A percentile compares a stretch with the other conserved stretches of the same genome.
phyloP scores from a whole-genome alignment of 1,139 yeast species.

The Kazachstania sp. region DNA sequence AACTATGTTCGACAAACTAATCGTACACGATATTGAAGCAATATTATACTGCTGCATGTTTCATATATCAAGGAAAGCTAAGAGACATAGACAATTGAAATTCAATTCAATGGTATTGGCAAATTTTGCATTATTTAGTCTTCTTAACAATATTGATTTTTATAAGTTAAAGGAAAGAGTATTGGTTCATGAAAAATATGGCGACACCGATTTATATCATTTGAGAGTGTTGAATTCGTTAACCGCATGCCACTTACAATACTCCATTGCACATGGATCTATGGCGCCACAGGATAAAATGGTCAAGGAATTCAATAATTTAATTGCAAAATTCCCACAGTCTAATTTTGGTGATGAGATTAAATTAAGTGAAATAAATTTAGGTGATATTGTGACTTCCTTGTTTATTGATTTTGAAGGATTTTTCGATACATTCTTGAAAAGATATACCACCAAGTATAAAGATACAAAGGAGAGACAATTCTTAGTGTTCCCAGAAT shows the following conservation, averaged over 20 bases:
- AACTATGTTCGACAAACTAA: constrained; percentile 40
- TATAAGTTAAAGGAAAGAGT: constrained; percentile 35
- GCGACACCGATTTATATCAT: constrained; percentile 39
- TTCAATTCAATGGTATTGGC: constrained; percentile 44
- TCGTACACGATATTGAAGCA: constrained; percentile 50
- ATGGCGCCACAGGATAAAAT: constrained; percentile 23
- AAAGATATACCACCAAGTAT: not conserved
- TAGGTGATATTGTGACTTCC: constrained; percentile 31
- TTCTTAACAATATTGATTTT: constrained; percentile 38
- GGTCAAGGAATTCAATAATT: constrained; percentile 31
- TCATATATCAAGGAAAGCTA: constrained; percentile 43
- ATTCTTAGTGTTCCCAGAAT: constrained; percentile 27
- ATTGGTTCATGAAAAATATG: constrained; percentile 22
- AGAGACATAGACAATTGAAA: constrained; percentile 35
- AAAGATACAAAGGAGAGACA: not conserved
- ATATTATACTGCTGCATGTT: constrained; percentile 43
- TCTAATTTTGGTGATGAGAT: constrained; percentile 43
- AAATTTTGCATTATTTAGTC: constrained; percentile 41
- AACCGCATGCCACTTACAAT: constrained; percentile 41
- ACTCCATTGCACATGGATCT: constrained; percentile 40
- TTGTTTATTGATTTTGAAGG: constrained; percentile 25
- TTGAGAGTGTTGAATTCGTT: constrained; percentile 43
- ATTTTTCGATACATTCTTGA: constrained; percentile 15
- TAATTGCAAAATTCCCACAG: constrained; percentile 38
- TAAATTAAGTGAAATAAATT: constrained; percentile 39